A percentile compares a stretch with the other conserved stretches of the same genome.
These are phyloP conservation scores for Pilasporangium apinafurcum DNA, from an alignment of 352 stramenopile species.

Conservation along the genomic window DNA sequence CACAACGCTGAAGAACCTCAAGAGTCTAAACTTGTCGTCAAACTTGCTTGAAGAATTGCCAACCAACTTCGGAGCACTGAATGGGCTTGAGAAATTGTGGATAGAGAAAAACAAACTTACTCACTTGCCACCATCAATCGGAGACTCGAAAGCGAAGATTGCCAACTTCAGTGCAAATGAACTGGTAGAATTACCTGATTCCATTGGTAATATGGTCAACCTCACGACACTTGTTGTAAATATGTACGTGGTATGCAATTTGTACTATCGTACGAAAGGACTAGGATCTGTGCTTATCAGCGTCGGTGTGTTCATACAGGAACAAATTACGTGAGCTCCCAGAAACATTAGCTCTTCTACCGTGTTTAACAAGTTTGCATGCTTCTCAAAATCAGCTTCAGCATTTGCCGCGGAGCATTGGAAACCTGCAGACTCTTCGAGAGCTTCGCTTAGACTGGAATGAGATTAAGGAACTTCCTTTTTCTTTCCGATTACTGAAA, in stretches of 20 bases:
- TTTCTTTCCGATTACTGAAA: slow-evolving; percentile 42
- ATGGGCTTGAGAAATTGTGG: slow-evolving; percentile 33
- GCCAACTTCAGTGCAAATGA: slow-evolving; percentile 45
- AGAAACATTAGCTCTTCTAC: slow-evolving; percentile 23
- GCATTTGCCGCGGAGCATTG: slow-evolving; percentile 38
- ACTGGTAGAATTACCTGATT: slow-evolving; percentile 22
- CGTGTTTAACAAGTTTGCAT: slow-evolving; percentile 28
- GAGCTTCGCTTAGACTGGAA: slow-evolving; percentile 68
- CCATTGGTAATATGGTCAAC: slow-evolving; percentile 26
- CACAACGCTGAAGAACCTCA: slow-evolving; percentile 23
- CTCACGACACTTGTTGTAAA: slow-evolving; percentile 46
- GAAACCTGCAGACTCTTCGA: slow-evolving; percentile 30
- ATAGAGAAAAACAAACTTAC: slow-evolving; percentile 45
- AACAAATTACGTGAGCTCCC: slow-evolving; percentile 42
- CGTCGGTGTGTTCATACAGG: slow-evolving; percentile 2
- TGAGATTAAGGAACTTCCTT: slow-evolving; percentile 46
- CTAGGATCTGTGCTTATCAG: no score
- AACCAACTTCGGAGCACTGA: slow-evolving; percentile 25
- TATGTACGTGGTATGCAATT: slow-evolving; percentile 10
- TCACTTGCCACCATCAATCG: slow-evolving; percentile 34
- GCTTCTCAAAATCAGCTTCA: slow-evolving; percentile 40
- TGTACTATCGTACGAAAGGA: background rate
- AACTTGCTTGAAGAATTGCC: slow-evolving; percentile 46
- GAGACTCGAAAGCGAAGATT: slow-evolving; percentile 13
- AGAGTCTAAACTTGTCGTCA: slow-evolving; percentile 35